Percentiles rank a stretch among this genome's conserved stretches.
These are phyloP conservation scores for Skeletonema marinoi DNA, from an alignment of 108 stramenopile species.

Conservation along the genomic window DNA sequence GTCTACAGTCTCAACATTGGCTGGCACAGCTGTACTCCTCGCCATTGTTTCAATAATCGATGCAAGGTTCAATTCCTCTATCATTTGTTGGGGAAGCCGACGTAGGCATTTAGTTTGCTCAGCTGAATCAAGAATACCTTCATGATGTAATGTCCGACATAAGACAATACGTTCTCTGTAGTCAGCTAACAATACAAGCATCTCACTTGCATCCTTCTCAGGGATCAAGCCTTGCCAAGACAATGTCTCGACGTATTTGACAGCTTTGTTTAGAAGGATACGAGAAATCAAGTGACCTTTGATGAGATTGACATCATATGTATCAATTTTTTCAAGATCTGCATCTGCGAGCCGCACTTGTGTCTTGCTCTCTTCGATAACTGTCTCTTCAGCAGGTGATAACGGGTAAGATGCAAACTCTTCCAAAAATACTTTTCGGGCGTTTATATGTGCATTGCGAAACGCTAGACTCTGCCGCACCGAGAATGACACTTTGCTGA, in stretches of 20 bases:
- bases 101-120: not conserved
- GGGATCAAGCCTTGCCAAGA: constrained; percentile 17
- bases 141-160: not conserved
- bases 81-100: not conserved
- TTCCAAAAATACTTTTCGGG: constrained; percentile 8
- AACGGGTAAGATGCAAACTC: constrained; percentile 11
- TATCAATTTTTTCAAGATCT: constrained; percentile 38
- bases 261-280: constrained; percentile 52
- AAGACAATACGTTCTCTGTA: not conserved
- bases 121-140: not conserved
- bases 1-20: not conserved
- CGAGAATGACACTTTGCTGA: not conserved
- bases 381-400: constrained; percentile 23
- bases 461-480: constrained; percentile 7
- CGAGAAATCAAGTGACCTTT: constrained; percentile 63
- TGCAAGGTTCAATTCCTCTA: not conserved
- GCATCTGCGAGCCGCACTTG: constrained; percentile 43
- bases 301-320: constrained; percentile 31
- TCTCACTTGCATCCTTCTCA: constrained; percentile 11
- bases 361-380: constrained; percentile 50
- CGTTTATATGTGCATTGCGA: not conserved
- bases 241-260: constrained; percentile 51
- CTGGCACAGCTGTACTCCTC: not conserved
- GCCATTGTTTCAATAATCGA: not conserved
- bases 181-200: constrained; percentile 15